Conservation (phyloP, 305 asterid species). For the Salvia sclarea region DNA sequence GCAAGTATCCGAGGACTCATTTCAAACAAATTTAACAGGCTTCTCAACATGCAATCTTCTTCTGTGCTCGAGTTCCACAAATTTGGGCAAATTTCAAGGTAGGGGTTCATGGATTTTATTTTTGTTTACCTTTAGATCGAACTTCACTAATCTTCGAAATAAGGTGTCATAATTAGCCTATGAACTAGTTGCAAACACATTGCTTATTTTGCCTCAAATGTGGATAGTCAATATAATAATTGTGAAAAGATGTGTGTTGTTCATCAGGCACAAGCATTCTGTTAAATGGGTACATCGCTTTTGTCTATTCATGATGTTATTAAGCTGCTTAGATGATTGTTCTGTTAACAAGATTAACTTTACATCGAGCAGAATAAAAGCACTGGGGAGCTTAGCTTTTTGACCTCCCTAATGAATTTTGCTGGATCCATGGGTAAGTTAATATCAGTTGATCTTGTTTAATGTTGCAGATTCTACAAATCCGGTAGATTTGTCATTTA, state of each 20-base stretch:
- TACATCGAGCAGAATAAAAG: constrained; percentile 73
- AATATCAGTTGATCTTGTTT: constrained; percentile 7
- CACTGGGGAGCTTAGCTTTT: constrained; percentile 93
- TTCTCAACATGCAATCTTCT: constrained; percentile 83
- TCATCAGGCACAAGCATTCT: neutral
- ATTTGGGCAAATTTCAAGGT: constrained; percentile 80
- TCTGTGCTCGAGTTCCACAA: constrained; percentile 86
- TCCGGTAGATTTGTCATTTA: neutral
- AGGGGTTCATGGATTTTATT: constrained; percentile 15
- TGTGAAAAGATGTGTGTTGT: neutral
- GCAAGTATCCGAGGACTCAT: constrained; percentile 22
- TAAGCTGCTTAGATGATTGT: constrained; percentile 10
- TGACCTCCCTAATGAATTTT: constrained; percentile 89
- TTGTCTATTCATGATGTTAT: too few relatives aligned
- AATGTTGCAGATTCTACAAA: constrained; percentile 2
- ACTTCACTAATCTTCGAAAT: neutral
- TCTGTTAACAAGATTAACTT: constrained; percentile 23
- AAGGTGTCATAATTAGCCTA: neutral
- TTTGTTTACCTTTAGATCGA: neutral
- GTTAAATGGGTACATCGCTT: neutral
- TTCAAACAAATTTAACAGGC: constrained; percentile 54
- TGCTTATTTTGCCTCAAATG: neutral
- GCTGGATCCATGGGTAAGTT: constrained; percentile 90
- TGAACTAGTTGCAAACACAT: neutral
- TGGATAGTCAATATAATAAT: neutral